phyloP scores from a whole-genome alignment of 2,329 filamentous ascomycete species.

The Fusarium coicis region DNA sequence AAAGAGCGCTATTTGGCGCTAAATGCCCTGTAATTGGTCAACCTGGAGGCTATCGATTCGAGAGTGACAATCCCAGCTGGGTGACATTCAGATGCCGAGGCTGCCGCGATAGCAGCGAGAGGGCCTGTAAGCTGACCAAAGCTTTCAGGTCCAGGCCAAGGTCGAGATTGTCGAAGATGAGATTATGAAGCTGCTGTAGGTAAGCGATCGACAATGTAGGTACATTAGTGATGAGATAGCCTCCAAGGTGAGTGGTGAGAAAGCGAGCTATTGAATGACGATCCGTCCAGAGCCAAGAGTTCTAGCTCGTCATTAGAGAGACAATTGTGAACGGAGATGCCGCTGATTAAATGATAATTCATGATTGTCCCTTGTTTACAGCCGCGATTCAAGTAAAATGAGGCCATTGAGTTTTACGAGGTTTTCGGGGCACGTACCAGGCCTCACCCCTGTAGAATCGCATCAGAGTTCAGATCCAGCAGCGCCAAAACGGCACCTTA shows the following conservation, averaged over 20 bases:
- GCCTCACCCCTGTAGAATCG: neutral
- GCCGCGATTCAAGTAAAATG: neutral
- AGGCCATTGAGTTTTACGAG: neutral
- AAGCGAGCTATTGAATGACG: neutral
- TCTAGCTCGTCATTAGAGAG: neutral
- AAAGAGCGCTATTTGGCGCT: neutral
- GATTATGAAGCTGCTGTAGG: neutral
- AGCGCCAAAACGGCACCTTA: neutral
- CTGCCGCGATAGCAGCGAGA: neutral
- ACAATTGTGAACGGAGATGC: neutral
- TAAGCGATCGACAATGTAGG: neutral
- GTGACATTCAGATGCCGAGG: neutral
- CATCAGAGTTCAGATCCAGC: neutral
- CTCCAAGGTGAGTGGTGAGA: neutral
- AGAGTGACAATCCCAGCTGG: neutral
- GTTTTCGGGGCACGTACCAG: neutral
- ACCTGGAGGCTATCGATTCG: neutral
- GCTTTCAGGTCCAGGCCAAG: neutral
- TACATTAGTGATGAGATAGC: neutral
- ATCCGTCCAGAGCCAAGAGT: neutral
- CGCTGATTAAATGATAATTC: neutral
- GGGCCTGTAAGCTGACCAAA: neutral
- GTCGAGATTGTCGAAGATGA: neutral
- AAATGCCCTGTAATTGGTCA: neutral
- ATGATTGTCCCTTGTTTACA: neutral